phyloP scores from a whole-genome alignment of 2,329 filamentous ascomycete species.

The Colletotrichum lindemuthianum region DNA sequence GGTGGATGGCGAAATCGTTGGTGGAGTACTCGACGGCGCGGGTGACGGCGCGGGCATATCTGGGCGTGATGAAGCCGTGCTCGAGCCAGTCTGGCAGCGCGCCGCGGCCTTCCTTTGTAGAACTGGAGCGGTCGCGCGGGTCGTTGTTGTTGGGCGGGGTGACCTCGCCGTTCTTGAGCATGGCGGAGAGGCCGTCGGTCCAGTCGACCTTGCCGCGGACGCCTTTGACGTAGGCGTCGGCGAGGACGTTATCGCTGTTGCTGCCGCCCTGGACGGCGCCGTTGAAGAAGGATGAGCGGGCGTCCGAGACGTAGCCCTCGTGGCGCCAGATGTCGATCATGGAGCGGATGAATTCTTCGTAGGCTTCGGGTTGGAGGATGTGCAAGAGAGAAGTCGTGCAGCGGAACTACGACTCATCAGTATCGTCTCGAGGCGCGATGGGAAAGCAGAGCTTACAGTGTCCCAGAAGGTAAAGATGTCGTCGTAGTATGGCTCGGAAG shows the following conservation, averaged over 20 bases:
- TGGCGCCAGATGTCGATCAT: constrained; percentile 75
- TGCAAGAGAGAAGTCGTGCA: constrained; percentile 74
- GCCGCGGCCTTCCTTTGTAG: constrained; percentile 74
- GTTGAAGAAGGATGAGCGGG: constrained; percentile 74
- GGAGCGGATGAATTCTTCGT: constrained; percentile 73
- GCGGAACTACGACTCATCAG: constrained; percentile 56
- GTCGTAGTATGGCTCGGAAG: constrained; percentile 74
- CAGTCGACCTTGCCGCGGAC: constrained; percentile 71
- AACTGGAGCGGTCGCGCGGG: constrained; percentile 65
- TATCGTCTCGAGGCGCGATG: not conserved
- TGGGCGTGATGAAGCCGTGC: constrained; percentile 72
- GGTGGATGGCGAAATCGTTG: constrained; percentile 75
- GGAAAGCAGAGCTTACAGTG: constrained; percentile 38
- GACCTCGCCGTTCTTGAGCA: constrained; percentile 74
- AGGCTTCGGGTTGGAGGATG: constrained; percentile 68
- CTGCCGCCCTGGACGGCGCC: constrained; percentile 76
- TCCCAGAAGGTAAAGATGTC: constrained; percentile 79
- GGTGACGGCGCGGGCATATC: constrained; percentile 69
- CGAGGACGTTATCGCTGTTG: constrained; percentile 77
- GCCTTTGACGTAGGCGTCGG: constrained; percentile 77
- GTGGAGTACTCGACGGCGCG: constrained; percentile 74
- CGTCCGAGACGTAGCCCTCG: constrained; percentile 73
- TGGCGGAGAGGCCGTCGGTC: constrained; percentile 69
- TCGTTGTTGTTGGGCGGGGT: constrained; percentile 69
- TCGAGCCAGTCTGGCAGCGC: constrained; percentile 75